Conservation (phyloP, 1,284 basidiomycete genomes). For the Ustilago cynodontis region DNA sequence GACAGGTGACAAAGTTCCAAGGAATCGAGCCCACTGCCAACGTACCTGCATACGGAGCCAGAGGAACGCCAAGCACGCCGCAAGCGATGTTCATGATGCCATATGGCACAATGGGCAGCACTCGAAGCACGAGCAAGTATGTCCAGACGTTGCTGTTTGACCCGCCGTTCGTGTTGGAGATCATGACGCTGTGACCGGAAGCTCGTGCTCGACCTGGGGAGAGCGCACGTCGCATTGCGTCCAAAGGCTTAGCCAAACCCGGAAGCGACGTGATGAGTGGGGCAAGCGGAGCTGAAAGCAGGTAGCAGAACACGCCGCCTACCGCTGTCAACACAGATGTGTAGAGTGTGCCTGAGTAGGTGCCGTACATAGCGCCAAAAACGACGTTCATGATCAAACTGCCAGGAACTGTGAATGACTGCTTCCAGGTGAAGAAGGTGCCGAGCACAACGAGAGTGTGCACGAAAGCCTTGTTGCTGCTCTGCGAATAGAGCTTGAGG, state of each 20-base stretch:
- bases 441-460: constrained; percentile 64
- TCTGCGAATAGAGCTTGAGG: constrained; percentile 60
- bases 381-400: constrained; percentile 69
- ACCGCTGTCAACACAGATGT: constrained; percentile 64
- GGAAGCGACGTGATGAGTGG: constrained; percentile 61
- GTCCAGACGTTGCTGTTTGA: constrained; percentile 57
- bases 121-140: constrained; percentile 64
- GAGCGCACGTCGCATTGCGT: constrained; percentile 61
- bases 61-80: constrained; percentile 64
- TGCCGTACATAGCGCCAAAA: constrained; percentile 68
- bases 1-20: constrained; percentile 68
- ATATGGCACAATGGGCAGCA: constrained; percentile 68
- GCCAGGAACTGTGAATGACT: constrained; percentile 67
- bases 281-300: constrained; percentile 60
- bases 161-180: constrained; percentile 30
- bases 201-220: constrained; percentile 41
- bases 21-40: constrained; percentile 64
- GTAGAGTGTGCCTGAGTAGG: constrained; percentile 62
- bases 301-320: constrained; percentile 66
- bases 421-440: constrained; percentile 67
- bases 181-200: constrained; percentile 48
- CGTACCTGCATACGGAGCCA: constrained; percentile 64
- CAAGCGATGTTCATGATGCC: constrained; percentile 69
- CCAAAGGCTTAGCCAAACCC: constrained; percentile 60
- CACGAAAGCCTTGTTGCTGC: constrained; percentile 43